Percentiles rank a stretch among this genome's conserved stretches.
phyloP scores from a whole-genome alignment of 371 early-diverging fungal species.

The Syncephalastrum monosporum region DNA sequence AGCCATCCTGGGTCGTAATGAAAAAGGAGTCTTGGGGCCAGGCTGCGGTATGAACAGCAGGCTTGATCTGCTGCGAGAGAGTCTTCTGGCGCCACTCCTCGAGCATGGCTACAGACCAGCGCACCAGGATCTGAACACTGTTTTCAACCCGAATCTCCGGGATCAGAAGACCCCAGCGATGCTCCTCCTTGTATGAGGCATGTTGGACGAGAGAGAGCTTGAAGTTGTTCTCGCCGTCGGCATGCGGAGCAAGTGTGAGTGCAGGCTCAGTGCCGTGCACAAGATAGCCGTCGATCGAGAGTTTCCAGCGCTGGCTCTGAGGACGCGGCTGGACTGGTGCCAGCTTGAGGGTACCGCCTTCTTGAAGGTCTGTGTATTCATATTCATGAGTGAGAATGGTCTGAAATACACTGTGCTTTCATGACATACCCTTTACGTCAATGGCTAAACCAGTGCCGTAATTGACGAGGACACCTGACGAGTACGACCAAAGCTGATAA shows the following conservation, averaged over 20 bases:
- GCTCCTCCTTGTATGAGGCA: conserved; percentile 14
- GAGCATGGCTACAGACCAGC: conserved; percentile 18
- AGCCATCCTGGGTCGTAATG: conserved; percentile 23
- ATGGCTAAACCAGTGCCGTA: conserved; percentile 48
- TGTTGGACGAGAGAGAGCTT: conserved; percentile 9
- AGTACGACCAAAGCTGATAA: conserved; percentile 51
- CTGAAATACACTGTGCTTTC: conserved; percentile 1
- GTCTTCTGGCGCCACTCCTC: conserved; percentile 23
- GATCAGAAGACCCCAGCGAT: conserved; percentile 24
- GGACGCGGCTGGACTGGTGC: conserved; percentile 13
- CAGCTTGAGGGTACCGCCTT: conserved; percentile 23
- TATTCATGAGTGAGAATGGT: not conserved
- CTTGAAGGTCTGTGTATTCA: conserved; percentile 15
- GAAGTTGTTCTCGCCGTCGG: conserved; percentile 7
- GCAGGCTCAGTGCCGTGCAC: conserved; percentile 18
- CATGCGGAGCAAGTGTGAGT: conserved; percentile 14
- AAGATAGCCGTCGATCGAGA: conserved; percentile 28
- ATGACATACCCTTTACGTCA: conserved; percentile 31
- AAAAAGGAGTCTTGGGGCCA: conserved; percentile 24
- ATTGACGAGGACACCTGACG: conserved; percentile 50
- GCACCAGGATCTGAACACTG: conserved; percentile 15
- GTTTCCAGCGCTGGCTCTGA: conserved; percentile 28
- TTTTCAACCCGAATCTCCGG: conserved; percentile 16
- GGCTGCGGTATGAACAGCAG: conserved; percentile 18
- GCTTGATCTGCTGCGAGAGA: not conserved